These are phyloP conservation scores for Candida ascalaphidarum DNA, from an alignment of 805 yeast species.

Conservation along the genomic window DNA sequence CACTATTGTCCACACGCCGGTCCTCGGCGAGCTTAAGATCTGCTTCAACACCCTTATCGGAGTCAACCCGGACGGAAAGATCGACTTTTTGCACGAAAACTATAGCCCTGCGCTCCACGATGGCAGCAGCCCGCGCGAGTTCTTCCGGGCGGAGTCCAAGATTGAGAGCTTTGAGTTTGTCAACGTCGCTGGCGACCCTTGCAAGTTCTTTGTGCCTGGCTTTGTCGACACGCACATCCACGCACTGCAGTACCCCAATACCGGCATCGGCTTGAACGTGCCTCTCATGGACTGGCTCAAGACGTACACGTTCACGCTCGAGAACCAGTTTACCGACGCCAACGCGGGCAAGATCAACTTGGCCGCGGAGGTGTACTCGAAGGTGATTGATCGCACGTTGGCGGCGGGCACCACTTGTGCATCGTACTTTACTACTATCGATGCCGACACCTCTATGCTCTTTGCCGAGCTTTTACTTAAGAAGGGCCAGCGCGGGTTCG, in stretches of 20 bases:
- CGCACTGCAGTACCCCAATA: constrained; percentile 37
- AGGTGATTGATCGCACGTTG: constrained; percentile 64
- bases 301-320: constrained; percentile 84
- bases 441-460: constrained; percentile 62
- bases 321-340: constrained; percentile 43
- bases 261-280: constrained; percentile 67
- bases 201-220: constrained; percentile 55
- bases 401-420: constrained; percentile 86
- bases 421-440: constrained; percentile 85
- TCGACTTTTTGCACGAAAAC: constrained; percentile 25
- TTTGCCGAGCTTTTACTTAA: constrained; percentile 64
- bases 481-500: constrained; percentile 77
- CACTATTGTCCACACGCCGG: constrained; percentile 67
- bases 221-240: constrained; percentile 39
- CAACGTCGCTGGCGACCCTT: constrained; percentile 24
- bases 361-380: constrained; percentile 57
- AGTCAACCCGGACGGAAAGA: constrained; percentile 50
- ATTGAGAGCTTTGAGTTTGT: constrained; percentile 6
- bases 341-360: constrained; percentile 29
- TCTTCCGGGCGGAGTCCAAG: constrained; percentile 7
- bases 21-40: constrained; percentile 47
- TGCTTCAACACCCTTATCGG: constrained; percentile 51
- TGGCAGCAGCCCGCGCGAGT: constrained; percentile 7
- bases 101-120: constrained; percentile 5
- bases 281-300: constrained; percentile 87